Evolutionary conservation across 805 yeast genomes (phyloP).

Genomic region (Candida andamanensis): DNA sequence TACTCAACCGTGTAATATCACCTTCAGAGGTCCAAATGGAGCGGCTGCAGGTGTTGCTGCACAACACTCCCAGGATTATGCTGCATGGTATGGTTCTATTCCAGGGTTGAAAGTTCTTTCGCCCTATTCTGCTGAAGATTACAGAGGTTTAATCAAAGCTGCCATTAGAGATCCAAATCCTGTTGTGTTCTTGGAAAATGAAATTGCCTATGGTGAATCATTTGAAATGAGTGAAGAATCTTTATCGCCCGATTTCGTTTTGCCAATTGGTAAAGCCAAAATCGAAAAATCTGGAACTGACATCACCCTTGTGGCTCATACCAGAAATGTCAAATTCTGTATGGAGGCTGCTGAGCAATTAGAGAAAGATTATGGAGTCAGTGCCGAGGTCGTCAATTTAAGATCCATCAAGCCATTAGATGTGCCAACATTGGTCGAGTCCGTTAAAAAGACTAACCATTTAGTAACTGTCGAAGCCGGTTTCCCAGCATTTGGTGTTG

Average conservation of each 20-base stretch:
- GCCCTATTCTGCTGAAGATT: conserved; percentile 94
- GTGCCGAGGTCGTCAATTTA: conserved; percentile 90
- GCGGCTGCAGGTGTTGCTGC: conserved; percentile 99
- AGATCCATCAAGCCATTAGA: conserved; percentile 97
- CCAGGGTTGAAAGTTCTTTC: conserved; percentile 97
- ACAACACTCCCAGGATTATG: conserved; percentile 96
- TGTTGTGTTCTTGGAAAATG: conserved; percentile 92
- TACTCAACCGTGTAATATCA: conserved; percentile 92
- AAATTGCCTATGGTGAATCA: conserved; percentile 86
- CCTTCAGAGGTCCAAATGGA: conserved; percentile 99
- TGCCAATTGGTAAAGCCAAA: conserved; percentile 95
- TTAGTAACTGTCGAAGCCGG: conserved; percentile 95
- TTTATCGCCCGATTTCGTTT: conserved; percentile 77
- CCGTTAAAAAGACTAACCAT: conserved; percentile 96
- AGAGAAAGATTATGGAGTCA: conserved; percentile 78
- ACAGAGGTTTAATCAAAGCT: conserved; percentile 92
- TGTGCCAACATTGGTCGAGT: conserved; percentile 73
- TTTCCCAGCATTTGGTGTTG: conserved; percentile 98
- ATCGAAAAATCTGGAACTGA: conserved; percentile 91
- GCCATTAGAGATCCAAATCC: conserved; percentile 99
- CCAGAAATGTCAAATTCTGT: conserved; percentile 84
- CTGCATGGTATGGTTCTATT: conserved; percentile 97
- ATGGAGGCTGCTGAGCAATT: conserved; percentile 86
- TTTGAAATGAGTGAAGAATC: conserved; percentile 89
- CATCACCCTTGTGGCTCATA: conserved; percentile 82